Evolutionary conservation across 2,329 filamentous ascomycete genomes (phyloP).

Genomic region (Thielaviopsis musarum): DNA sequence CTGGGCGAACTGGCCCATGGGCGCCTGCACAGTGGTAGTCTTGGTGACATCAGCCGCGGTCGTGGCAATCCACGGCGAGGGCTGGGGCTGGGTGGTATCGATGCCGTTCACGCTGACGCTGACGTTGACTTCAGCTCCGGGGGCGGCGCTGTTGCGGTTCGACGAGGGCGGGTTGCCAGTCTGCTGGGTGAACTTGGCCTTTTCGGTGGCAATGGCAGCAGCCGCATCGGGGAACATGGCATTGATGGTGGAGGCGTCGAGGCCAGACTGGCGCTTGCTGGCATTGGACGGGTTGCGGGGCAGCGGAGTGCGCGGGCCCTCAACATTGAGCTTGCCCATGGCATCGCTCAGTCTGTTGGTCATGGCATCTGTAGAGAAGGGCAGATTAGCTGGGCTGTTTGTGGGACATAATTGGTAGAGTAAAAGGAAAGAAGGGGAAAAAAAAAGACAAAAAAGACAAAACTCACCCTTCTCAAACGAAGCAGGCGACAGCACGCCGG

Average conservation of each 20-base stretch:
- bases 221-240: slow-evolving; percentile 98
- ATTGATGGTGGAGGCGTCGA: slow-evolving; percentile 86
- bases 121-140: slow-evolving; percentile 19
- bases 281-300: slow-evolving; percentile 64
- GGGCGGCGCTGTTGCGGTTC: slow-evolving; percentile 69
- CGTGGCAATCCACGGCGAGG: slow-evolving; percentile 59
- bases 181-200: slow-evolving; percentile 91
- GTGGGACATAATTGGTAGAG: not conserved
- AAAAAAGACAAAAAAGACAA: not conserved
- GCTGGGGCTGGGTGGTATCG: slow-evolving; percentile 45
- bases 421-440: not conserved
- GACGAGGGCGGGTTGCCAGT: slow-evolving; percentile 80
- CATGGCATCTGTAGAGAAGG: slow-evolving; percentile 62
- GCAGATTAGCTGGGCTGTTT: not conserved
- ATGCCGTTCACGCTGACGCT: slow-evolving; percentile 26
- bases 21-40: slow-evolving; percentile 58
- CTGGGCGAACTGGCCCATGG: slow-evolving; percentile 92
- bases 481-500: slow-evolving; percentile 79
- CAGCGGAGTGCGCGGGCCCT: slow-evolving; percentile 73
- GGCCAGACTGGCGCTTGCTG: slow-evolving; percentile 76
- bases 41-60: slow-evolving; percentile 40
- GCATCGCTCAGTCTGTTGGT: slow-evolving; percentile 89
- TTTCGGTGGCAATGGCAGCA: slow-evolving; percentile 94
- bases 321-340: slow-evolving; percentile 86
- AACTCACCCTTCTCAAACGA: slow-evolving; percentile 85